Percentiles rank a stretch among this genome's conserved stretches.
Evolutionary conservation across 108 stramenopile genomes (phyloP).

Genomic region (Cyclotella baltica): DNA sequence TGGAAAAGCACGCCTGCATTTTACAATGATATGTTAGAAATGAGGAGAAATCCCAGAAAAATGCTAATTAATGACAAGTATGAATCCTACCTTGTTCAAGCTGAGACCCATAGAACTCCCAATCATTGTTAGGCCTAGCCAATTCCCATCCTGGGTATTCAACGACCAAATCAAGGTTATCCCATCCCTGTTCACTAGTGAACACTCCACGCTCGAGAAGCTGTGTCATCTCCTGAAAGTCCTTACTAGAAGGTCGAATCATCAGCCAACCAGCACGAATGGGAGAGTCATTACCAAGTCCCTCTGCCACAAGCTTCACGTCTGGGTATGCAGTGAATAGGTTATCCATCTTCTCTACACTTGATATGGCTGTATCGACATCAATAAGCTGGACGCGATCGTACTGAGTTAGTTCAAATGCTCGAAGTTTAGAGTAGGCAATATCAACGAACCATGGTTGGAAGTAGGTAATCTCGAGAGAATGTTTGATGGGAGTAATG

Average conservation of each 20-base stretch:
- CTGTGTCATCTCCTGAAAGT: conserved; percentile 10
- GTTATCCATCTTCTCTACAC: not conserved
- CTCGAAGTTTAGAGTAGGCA: conserved; percentile 14
- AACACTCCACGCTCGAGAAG: conserved; percentile 5
- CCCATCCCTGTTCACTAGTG: not conserved
- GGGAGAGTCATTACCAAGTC: conserved; percentile 12
- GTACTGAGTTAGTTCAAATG: conserved; percentile 25
- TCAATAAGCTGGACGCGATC: conserved; percentile 17
- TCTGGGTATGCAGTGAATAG: conserved; percentile 4
- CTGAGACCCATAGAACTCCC: conserved; percentile 5
- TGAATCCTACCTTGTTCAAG: not conserved
- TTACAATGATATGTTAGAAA: no score
- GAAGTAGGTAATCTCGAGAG: not conserved
- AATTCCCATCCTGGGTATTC: conserved; percentile 2
- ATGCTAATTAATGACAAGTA: not conserved
- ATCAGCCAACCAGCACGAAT: conserved; percentile 19
- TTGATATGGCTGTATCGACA: conserved; percentile 9
- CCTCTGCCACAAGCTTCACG: conserved; percentile 18
- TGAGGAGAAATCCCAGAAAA: not conserved
- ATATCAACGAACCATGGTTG: conserved; percentile 28
- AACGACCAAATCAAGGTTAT: not conserved
- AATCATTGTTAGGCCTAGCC: not conserved
- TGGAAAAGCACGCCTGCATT: not conserved
- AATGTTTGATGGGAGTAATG: conserved; percentile 1
- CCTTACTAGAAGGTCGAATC: not conserved